Evolutionary conservation across 768 basidiomycete genomes (phyloP).

Genomic region (Rhodotorula diobovata): DNA sequence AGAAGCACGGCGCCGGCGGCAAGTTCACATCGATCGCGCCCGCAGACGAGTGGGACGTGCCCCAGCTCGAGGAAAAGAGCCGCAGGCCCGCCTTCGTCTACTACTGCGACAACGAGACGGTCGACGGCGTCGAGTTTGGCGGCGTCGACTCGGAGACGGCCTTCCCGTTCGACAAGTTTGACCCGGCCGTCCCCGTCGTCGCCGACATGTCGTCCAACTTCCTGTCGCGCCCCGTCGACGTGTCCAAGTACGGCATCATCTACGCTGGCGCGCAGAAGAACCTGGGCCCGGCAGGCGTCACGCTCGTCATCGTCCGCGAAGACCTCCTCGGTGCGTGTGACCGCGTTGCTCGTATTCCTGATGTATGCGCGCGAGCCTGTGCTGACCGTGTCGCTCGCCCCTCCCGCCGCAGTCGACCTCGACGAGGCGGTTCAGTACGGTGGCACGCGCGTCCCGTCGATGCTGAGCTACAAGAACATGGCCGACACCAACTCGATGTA

Average conservation of each 20-base stretch:
- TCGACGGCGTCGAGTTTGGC: slow-evolving; percentile 87
- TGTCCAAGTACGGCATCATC: slow-evolving; percentile 76
- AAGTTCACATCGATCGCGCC: slow-evolving; percentile 58
- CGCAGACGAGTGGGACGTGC: slow-evolving; percentile 68
- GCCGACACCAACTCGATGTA: slow-evolving; percentile 61
- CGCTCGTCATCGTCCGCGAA: slow-evolving; percentile 87
- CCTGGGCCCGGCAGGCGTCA: slow-evolving; percentile 86
- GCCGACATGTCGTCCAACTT: slow-evolving; percentile 95
- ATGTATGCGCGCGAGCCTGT: background rate
- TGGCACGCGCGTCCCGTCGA: slow-evolving; percentile 68
- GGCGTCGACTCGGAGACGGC: slow-evolving; percentile 45
- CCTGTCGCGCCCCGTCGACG: slow-evolving; percentile 79
- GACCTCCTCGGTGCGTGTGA: slow-evolving; percentile 67
- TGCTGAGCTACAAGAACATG: slow-evolving; percentile 75
- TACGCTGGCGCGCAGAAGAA: slow-evolving; percentile 99
- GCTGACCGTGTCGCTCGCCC: too few species aligned
- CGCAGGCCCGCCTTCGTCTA: slow-evolving; percentile 81
- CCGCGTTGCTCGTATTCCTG: too few species aligned
- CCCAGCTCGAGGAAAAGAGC: slow-evolving; percentile 43
- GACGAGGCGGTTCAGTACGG: slow-evolving; percentile 71
- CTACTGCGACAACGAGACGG: slow-evolving; percentile 99
- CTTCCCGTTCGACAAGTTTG: slow-evolving; percentile 64
- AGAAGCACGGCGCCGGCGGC: slow-evolving; percentile 54
- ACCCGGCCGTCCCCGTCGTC: slow-evolving; percentile 64
- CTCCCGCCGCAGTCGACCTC: slow-evolving; percentile 53